Percentiles rank a stretch among this genome's conserved stretches.
Conservation (phyloP, 306 rosid species). For the Ormosia emarginata region DNA sequence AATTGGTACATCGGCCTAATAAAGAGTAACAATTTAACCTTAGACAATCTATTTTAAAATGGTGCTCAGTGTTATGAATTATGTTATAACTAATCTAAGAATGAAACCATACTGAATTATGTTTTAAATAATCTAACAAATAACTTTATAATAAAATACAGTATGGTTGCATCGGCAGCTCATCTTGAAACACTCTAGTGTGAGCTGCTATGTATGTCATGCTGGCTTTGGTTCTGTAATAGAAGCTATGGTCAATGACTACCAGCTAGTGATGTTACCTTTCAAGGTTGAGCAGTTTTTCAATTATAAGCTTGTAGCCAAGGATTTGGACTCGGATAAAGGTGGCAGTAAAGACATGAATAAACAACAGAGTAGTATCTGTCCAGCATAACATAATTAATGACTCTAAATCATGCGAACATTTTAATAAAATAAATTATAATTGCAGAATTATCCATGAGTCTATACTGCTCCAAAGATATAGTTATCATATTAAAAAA, state of each 20-base stretch:
- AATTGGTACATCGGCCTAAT: too few species aligned
- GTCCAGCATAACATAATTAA: too few species aligned
- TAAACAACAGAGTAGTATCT: too few species aligned
- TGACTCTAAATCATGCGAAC: background rate
- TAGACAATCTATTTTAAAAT: too few species aligned
- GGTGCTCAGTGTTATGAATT: too few species aligned
- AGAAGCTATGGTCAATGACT: constrained; percentile 44
- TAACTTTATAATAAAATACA: too few species aligned
- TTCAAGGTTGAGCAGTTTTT: constrained; percentile 46
- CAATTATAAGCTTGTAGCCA: constrained; percentile 34
- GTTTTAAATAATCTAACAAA: too few species aligned
- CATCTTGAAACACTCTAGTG: constrained; percentile 33
- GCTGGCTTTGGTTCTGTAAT: constrained; percentile 49
- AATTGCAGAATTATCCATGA: background rate
- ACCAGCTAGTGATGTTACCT: constrained; percentile 44
- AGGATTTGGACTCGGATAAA: background rate
- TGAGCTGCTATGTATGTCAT: constrained; percentile 37
- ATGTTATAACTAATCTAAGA: too few species aligned
- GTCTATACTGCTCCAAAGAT: background rate
- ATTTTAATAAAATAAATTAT: background rate
- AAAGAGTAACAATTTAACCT: too few species aligned
- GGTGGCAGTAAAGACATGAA: too few species aligned
- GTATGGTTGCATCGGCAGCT: constrained; percentile 49
- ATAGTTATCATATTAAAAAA: background rate
- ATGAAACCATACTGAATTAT: too few species aligned